A percentile compares a stretch with the other conserved stretches of the same genome.
These are phyloP conservation scores for Aspergillus puulaauensis DNA, from an alignment of 2,329 filamentous ascomycete genomes.

Conservation along the genomic window DNA sequence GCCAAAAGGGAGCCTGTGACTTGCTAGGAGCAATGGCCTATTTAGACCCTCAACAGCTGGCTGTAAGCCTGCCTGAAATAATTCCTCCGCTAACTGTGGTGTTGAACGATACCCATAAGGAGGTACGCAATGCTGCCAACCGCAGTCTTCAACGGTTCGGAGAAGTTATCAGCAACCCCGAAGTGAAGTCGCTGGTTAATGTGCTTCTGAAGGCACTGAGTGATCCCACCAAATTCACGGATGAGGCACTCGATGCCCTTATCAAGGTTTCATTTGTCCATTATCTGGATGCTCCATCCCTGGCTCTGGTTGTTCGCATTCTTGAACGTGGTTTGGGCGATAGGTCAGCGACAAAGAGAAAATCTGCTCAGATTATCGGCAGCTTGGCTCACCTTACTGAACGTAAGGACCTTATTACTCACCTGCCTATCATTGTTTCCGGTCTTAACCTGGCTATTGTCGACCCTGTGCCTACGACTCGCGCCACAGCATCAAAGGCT, in stretches of 20 bases:
- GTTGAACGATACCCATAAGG: constrained; percentile 96
- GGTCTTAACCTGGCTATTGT: constrained; percentile 87
- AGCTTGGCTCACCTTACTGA: constrained; percentile 96
- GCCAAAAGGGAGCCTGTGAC: constrained; percentile 97
- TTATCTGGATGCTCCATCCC: constrained; percentile 94
- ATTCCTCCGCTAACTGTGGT: constrained; percentile 94
- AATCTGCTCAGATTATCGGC: constrained; percentile 95
- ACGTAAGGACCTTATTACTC: constrained; percentile 85
- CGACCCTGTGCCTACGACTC: constrained; percentile 92
- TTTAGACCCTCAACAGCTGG: constrained; percentile 90
- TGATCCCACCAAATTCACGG: constrained; percentile 95
- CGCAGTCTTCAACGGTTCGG: constrained; percentile 96
- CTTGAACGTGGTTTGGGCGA: constrained; percentile 88
- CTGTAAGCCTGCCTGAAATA: constrained; percentile 88
- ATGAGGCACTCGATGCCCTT: constrained; percentile 86
- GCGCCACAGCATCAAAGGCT: constrained; percentile 93
- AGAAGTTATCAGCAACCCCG: constrained; percentile 96
- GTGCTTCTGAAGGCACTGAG: constrained; percentile 94
- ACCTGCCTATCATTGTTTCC: constrained; percentile 87
- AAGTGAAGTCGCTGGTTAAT: constrained; percentile 88
- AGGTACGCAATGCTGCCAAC: constrained; percentile 88
- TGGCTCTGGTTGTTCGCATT: constrained; percentile 92
- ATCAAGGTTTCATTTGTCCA: constrained; percentile 99
- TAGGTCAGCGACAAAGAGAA: constrained; percentile 91
- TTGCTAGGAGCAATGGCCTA: constrained; percentile 98